phyloP scores from a whole-genome alignment of 352 stramenopile species.

The Phytophthora capsici region DNA sequence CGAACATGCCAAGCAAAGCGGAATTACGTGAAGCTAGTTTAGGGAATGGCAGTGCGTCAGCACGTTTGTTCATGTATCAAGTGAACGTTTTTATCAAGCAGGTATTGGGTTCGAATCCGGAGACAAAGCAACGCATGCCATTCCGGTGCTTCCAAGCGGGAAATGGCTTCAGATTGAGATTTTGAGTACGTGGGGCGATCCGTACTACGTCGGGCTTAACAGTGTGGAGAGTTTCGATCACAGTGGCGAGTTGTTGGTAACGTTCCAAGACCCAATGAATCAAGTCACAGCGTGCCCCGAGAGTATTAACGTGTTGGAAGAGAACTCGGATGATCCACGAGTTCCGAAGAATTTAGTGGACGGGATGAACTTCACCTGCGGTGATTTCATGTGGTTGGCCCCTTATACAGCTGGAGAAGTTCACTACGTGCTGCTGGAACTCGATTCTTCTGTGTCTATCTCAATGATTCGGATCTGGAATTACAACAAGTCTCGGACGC shows the following conservation, averaged over 20 bases:
- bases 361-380: constrained; percentile 87
- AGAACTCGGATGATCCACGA: constrained; percentile 82
- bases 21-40: constrained; percentile 1
- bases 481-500: constrained; percentile 92
- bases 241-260: constrained; percentile 57
- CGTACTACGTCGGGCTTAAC: constrained; percentile 90
- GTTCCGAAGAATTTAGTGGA: constrained; percentile 83
- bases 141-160: constrained; percentile 73
- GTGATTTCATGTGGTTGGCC: constrained; percentile 92
- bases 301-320: constrained; percentile 91
- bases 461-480: constrained; percentile 93
- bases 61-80: background rate
- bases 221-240: constrained; percentile 90
- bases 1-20: background rate
- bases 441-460: constrained; percentile 47
- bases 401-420: constrained; percentile 65
- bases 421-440: constrained; percentile 66
- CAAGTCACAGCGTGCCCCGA: constrained; percentile 76
- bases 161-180: constrained; percentile 77
- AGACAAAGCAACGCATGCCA: constrained; percentile 12
- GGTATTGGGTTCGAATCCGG: background rate
- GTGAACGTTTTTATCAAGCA: constrained; percentile 8
- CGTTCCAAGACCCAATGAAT: constrained; percentile 46
- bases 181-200: constrained; percentile 89
- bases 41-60: constrained; percentile 3